Evolutionary conservation across 352 stramenopile species (phyloP).

Genomic region (Phytophthora pisi): DNA sequence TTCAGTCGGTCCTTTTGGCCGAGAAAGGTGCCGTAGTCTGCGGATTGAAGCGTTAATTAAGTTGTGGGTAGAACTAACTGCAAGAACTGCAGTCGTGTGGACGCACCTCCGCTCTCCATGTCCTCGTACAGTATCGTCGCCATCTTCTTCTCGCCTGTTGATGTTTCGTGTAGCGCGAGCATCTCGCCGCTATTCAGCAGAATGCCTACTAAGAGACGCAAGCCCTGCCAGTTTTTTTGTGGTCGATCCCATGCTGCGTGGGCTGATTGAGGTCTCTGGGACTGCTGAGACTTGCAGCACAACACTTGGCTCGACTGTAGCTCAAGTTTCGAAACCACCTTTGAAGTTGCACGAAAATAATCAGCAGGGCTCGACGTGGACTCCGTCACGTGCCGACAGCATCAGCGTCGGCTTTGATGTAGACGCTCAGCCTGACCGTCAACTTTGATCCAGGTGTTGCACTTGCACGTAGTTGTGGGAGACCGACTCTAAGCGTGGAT

Average conservation of each 20-base stretch:
- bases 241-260: not conserved
- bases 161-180: constrained; percentile 16
- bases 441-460: not conserved
- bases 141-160: constrained; percentile 12
- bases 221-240: not conserved
- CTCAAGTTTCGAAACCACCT: constrained; percentile 20
- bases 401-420: not conserved
- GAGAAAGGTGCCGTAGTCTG: constrained; percentile 35
- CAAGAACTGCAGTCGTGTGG: not conserved
- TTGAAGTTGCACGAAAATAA: constrained; percentile 4
- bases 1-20: constrained; percentile 20
- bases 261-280: not conserved
- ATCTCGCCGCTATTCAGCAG: constrained; percentile 9
- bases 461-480: too few relatives aligned
- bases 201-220: constrained; percentile 5
- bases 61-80: not conserved
- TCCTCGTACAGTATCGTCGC: constrained; percentile 34
- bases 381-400: constrained; percentile 4
- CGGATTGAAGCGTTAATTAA: not conserved
- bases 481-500: too few relatives aligned
- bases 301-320: not conserved
- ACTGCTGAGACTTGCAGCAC: constrained; percentile 1
- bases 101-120: constrained; percentile 30
- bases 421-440: too few relatives aligned
- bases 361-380: not conserved